A percentile compares a stretch with the other conserved stretches of the same genome.
Evolutionary conservation across 2,329 filamentous ascomycete species (phyloP).

Genomic region (Sporothrix variecibatus): DNA sequence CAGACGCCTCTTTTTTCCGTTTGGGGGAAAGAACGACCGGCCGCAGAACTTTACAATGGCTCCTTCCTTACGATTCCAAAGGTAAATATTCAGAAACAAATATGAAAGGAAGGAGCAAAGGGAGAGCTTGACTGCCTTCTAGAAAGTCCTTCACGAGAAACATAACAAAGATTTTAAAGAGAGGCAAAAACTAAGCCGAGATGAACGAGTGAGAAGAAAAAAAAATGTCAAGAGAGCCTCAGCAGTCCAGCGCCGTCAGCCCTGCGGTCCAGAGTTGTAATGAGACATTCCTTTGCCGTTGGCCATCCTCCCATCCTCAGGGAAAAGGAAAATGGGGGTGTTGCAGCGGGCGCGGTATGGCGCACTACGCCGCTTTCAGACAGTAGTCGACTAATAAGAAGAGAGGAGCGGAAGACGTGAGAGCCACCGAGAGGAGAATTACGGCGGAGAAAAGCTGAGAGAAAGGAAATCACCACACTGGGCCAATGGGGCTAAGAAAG

Average conservation of each 20-base stretch:
- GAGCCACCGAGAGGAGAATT: neutral
- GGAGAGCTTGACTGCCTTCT: neutral
- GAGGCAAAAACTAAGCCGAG: neutral
- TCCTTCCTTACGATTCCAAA: neutral
- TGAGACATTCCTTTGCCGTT: neutral
- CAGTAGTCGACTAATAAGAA: slow-evolving; percentile 13
- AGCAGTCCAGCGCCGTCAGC: neutral
- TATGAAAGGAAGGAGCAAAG: neutral
- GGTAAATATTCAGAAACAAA: neutral
- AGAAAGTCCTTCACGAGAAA: neutral
- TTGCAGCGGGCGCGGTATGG: neutral
- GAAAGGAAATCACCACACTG: neutral
- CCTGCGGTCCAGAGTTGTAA: slow-evolving; percentile 15
- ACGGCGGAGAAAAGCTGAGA: neutral
- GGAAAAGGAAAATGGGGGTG: neutral
- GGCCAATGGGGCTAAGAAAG: neutral
- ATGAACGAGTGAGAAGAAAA: neutral
- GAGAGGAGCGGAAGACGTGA: neutral
- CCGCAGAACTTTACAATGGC: neutral
- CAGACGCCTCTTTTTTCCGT: neutral
- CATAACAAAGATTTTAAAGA: neutral
- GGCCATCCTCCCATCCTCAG: neutral
- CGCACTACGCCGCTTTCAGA: slow-evolving; percentile 4
- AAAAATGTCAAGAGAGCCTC: neutral
- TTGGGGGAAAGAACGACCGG: slow-evolving; percentile 2